phyloP scores from a whole-genome alignment of 768 basidiomycete species.

The Tricholoma matsutake region DNA sequence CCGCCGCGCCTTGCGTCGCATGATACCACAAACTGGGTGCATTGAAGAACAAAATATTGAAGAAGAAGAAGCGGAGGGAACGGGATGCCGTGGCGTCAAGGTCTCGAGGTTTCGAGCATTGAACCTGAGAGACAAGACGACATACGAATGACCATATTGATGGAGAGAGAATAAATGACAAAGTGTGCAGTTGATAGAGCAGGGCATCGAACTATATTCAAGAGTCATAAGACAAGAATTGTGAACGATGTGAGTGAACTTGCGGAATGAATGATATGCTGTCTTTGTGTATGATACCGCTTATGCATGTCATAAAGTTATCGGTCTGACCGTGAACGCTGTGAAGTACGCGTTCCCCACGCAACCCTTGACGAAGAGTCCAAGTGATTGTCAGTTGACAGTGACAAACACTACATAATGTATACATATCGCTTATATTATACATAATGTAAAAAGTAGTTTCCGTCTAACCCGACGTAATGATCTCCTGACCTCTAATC shows the following conservation, averaged over 20 bases:
- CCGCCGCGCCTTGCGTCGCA: slow-evolving; percentile 44
- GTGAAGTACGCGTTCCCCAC: slow-evolving; percentile 1
- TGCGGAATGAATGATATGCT: slow-evolving; percentile 69
- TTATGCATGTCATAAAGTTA: slow-evolving; percentile 52
- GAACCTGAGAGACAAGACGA: slow-evolving; percentile 58
- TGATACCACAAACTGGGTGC: slow-evolving; percentile 61
- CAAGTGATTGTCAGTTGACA: background rate
- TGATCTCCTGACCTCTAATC: too few species aligned
- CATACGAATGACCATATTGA: slow-evolving; percentile 53
- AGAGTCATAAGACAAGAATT: slow-evolving; percentile 8
- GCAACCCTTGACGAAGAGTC: slow-evolving; percentile 1
- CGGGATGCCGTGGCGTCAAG: slow-evolving; percentile 48
- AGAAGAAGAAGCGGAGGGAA: slow-evolving; percentile 68
- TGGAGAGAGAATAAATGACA: slow-evolving; percentile 79
- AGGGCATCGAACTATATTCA: slow-evolving; percentile 59
- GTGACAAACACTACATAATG: too few species aligned
- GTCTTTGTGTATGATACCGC: slow-evolving; percentile 63
- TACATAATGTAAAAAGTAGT: too few species aligned
- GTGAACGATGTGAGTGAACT: slow-evolving; percentile 21
- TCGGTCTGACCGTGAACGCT: background rate
- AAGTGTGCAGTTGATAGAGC: slow-evolving; percentile 67
- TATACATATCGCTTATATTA: too few species aligned
- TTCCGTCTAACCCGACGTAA: too few species aligned
- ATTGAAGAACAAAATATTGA: slow-evolving; percentile 57
- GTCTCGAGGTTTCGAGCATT: slow-evolving; percentile 66